Evolutionary conservation across 305 asterid genomes (phyloP).

Genomic region (Solanum aculeatissimum): DNA sequence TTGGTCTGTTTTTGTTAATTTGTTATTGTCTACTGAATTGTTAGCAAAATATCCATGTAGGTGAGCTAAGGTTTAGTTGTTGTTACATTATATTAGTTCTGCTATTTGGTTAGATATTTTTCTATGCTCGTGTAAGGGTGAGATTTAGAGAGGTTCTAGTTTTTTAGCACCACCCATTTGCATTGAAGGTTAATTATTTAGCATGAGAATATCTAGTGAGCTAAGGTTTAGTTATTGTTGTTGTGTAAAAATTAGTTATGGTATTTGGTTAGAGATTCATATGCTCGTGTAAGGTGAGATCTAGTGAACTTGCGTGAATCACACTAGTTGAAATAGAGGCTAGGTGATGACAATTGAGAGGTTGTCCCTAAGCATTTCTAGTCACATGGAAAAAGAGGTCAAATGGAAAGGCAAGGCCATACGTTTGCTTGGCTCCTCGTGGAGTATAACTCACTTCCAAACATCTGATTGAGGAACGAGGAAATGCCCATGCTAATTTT

Average conservation of each 20-base stretch:
- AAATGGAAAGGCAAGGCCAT: background rate
- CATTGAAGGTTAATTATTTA: background rate
- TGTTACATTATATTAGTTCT: background rate
- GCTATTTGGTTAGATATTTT: background rate
- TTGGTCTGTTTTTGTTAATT: background rate
- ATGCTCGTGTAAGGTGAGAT: background rate
- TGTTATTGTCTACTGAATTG: background rate
- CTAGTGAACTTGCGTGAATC: background rate
- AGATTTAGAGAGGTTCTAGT: background rate
- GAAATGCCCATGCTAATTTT: background rate
- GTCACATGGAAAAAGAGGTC: background rate
- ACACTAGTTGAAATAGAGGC: background rate
- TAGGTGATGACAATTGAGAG: background rate
- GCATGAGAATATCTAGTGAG: background rate
- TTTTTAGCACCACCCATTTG: background rate
- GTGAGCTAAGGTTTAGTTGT: background rate
- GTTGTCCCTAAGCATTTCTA: background rate
- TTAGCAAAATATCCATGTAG: background rate
- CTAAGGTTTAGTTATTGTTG: background rate
- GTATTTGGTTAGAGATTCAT: background rate
- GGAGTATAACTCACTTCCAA: background rate
- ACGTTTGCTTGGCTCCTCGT: background rate
- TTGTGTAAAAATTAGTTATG: background rate
- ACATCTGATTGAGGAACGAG: background rate
- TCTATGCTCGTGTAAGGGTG: background rate